These are phyloP conservation scores for Botrytis sinoallii DNA, from an alignment of 2,329 filamentous ascomycete genomes.

Conservation along the genomic window DNA sequence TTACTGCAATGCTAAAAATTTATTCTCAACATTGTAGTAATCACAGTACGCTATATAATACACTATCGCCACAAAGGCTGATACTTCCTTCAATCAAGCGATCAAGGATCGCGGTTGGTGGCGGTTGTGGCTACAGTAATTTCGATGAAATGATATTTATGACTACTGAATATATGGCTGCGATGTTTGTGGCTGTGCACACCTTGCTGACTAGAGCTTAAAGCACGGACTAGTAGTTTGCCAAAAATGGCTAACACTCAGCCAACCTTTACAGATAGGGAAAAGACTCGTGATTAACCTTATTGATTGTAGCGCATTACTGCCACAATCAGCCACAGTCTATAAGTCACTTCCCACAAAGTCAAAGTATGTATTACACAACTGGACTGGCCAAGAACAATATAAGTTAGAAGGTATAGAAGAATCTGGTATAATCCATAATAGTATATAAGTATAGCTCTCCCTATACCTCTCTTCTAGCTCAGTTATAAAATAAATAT, in stretches of 20 bases:
- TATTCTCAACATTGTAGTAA: constrained; percentile 9
- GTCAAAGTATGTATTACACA: not conserved
- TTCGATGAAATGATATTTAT: constrained; percentile 17
- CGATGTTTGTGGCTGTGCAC: too few relatives aligned
- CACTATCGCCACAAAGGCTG: constrained; percentile 6
- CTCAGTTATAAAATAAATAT: not conserved
- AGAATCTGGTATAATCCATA: not conserved
- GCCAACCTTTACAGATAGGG: not conserved
- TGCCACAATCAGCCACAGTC: not conserved
- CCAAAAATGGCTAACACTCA: not conserved
- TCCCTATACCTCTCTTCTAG: not conserved
- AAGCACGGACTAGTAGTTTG: too few relatives aligned
- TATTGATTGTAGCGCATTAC: not conserved
- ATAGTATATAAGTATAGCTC: not conserved
- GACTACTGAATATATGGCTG: not conserved
- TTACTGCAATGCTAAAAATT: constrained; percentile 5
- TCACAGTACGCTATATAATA: constrained; percentile 15
- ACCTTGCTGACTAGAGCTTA: too few relatives aligned
- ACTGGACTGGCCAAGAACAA: not conserved
- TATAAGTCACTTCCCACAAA: not conserved
- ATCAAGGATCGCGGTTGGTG: too few relatives aligned
- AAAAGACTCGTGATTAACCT: not conserved
- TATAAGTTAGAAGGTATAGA: not conserved
- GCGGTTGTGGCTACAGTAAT: constrained; percentile 19
- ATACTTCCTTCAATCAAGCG: constrained; percentile 1